Evolutionary conservation across 31 red algal genomes (phyloP).

Genomic region (Endocladia muricata): DNA sequence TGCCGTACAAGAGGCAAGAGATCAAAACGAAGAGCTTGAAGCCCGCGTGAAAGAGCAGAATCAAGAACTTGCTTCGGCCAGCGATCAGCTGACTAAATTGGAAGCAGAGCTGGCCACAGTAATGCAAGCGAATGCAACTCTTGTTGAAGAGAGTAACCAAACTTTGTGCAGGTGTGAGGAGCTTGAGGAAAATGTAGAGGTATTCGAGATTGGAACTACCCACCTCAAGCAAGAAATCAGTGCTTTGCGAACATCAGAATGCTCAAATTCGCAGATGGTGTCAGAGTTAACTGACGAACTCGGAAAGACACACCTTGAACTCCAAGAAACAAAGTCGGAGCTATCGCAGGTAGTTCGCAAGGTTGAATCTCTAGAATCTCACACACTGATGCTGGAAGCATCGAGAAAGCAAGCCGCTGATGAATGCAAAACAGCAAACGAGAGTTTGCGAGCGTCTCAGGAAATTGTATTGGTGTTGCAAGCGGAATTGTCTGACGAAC

Average conservation of each 20-base stretch:
- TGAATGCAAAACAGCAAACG: constrained; percentile 6
- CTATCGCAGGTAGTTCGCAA: constrained; percentile 16
- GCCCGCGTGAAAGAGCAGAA: constrained; percentile 4
- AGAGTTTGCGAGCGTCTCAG: constrained; percentile 3
- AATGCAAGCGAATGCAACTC: background rate
- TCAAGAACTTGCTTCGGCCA: background rate
- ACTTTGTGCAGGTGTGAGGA: background rate
- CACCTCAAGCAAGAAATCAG: background rate
- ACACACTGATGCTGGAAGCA: constrained; percentile 5
- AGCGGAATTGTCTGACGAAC: background rate
- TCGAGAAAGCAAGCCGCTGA: background rate
- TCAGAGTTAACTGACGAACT: constrained; percentile 29
- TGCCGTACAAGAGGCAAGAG: background rate
- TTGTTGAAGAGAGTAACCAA: constrained; percentile 5
- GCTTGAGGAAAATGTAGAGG: background rate
- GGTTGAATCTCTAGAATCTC: too few species aligned
- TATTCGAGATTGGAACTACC: background rate
- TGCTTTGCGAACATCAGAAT: background rate
- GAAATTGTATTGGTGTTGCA: background rate
- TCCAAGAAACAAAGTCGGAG: constrained; percentile 43
- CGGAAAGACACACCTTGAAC: constrained; percentile 29
- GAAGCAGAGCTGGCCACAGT: background rate
- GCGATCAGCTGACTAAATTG: background rate
- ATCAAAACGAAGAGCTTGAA: constrained; percentile 2
- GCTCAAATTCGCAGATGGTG: background rate